Evolutionary conservation across 371 early-diverging fungal species (phyloP), one percentile per base, ranked within the genome.

Genomic region (Rhizopus sp.): DNA sequence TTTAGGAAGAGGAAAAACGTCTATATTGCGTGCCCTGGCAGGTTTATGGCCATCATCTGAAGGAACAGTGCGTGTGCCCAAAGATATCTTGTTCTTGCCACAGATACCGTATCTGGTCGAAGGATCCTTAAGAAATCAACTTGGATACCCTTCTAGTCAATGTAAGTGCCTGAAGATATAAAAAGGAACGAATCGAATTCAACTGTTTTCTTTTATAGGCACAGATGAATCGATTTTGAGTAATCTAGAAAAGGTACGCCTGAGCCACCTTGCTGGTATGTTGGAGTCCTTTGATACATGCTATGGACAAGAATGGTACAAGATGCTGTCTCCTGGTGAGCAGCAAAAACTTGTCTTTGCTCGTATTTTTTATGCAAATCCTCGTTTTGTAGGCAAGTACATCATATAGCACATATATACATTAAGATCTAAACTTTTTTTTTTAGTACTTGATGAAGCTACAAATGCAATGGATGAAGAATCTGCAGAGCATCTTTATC

Each of bases 301-400:
- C 0, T 84, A 81, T 47, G 78, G 80, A 15, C 68, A 76, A 49
- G 81, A 84, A 38, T 92, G 91, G 91, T 64, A 66, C 54, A 81
- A 76, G 56, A 70, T 83, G 57, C 70, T 92, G 35, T 91, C 90
- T 6, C 92, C 93, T 12, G 92, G 93, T 48, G 91, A 92, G 67
- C 83, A 83, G 59, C 92, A 92, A 55, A 78, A 81, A 32, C 60
- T 92, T 42, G 81, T 87, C 3, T 79, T 91, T 71, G 88, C 88
- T 5, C 75, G 93, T 16, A 57, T 89, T 5, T 75, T 92, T 58
- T 85, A 81, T 54, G 80, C 82, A 66, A 67, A 72, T 7, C 93
- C 91, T 1, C 50, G 62, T 29, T 90, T 89, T 80, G 89, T 88
- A 44, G 73, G 86, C 82, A 83, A n/a, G 5, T 48, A 15, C n/a